Base-by-base conservation (phyloP, 192 early-diverging fungal genomes). In the Spizellomyces sp. region DNA sequence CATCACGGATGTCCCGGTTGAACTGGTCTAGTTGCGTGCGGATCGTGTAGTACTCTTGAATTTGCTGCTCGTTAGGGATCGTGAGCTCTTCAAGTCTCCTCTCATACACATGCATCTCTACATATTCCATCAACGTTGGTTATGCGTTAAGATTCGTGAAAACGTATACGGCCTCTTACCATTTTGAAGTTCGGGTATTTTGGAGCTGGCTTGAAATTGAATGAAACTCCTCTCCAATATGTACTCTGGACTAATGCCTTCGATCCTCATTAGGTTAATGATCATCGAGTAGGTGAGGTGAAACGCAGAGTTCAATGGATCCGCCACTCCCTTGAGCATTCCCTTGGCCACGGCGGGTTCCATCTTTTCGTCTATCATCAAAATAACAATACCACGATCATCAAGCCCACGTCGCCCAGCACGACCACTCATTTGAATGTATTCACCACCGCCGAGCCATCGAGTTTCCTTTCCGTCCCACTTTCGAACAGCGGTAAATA, bases 371-470 rank as follows among this genome's bases (percentile, higher is more conserved):
- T 95, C 94, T 68, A 96, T 81, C 92, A 96, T 98, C 78, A 99
- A 81, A 67, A 99, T 95, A 8, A 99, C 97, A 41, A 96, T 91
- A 61, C 97, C 97, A 64, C 95, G 91, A 63, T 96, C 94, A 86
- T 99, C 97, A 50, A 96, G 83, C 36, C 97, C 97, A 82, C 97
- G 90, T 47, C 97, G 87, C 62, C 97, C 97, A 12, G 97, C 97
- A 75, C 97, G 92, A 52, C 97, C 97, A 76, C 91, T 93, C 97
- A 99, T 99, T 81, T 99, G 97, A 80, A 98, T 99, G 80, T 99
- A 99, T 82, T 99, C 97, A 74, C 97, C 97, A 44, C 80, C 78
- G 42, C 84, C 74, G 57, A 96, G 84, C 87, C 90, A 94, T 61
- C 97, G 87, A 17, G 79, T 84, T 47, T 91, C 89, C 67, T 90